These are phyloP conservation scores for Pyropia yezoensis DNA, from an alignment of 23 red algal species.

Conservation along the genomic window DNA sequence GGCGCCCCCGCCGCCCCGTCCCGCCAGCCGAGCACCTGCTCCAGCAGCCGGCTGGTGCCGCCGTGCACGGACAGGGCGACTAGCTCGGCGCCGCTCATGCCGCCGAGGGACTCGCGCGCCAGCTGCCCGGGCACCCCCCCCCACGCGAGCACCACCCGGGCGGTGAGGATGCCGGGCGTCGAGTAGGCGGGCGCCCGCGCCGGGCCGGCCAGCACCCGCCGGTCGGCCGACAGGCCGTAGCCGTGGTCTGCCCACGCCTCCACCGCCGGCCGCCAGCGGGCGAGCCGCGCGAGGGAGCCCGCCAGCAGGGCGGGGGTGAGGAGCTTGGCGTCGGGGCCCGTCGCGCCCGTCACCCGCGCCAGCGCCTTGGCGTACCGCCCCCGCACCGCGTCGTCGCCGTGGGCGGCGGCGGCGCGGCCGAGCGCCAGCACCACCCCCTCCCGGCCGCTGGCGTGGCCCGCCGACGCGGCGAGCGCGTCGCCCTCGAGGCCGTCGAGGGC, in stretches of 20 bases:
- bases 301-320: slow-evolving; percentile 11
- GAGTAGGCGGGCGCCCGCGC: slow-evolving; percentile 1
- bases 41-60: slow-evolving; percentile 24
- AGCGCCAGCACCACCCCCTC: slow-evolving; percentile 47
- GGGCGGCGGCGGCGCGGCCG: slow-evolving; percentile 24
- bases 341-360: slow-evolving; percentile 15
- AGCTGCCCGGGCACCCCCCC: slow-evolving; percentile 32
- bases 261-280: slow-evolving; percentile 20
- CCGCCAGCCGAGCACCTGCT: slow-evolving; percentile 3
- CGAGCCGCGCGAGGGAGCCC: slow-evolving; percentile 26
- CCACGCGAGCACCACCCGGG: slow-evolving; percentile 27
- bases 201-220: slow-evolving; percentile 15
- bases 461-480: slow-evolving; percentile 1
- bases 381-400: slow-evolving; percentile 43
- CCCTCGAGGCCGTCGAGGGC: slow-evolving; percentile 37
- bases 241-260: slow-evolving; percentile 1
- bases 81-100: slow-evolving; percentile 9
- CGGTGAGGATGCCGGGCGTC: slow-evolving; percentile 33
- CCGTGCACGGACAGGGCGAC: slow-evolving; percentile 9
- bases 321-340: slow-evolving; percentile 15
- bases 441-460: slow-evolving; percentile 21
- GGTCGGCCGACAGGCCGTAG: slow-evolving; percentile 13
- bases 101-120: slow-evolving; percentile 35
- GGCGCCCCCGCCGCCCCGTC: too few relatives aligned
- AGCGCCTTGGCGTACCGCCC: slow-evolving; percentile 18